These are phyloP conservation scores for Penicillium maclennaniae DNA, from an alignment of 495 filamentous ascomycete species.

Conservation along the genomic window DNA sequence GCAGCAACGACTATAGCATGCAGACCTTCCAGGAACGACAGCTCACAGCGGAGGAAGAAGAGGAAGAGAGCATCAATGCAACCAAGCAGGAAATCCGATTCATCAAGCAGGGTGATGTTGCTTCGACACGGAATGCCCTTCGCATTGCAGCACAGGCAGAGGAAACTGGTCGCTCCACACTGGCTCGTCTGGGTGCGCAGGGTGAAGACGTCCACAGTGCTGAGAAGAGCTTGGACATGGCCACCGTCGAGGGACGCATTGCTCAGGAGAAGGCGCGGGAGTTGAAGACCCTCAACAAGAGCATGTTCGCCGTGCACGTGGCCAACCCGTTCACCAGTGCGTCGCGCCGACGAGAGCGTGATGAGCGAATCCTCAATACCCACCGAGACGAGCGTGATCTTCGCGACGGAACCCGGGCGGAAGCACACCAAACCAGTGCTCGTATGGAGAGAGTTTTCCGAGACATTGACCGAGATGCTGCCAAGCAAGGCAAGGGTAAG, in stretches of 20 bases:
- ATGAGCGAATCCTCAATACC: constrained; percentile 57
- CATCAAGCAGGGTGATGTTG: constrained; percentile 71
- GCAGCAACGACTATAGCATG: constrained; percentile 52
- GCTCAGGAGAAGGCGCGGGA: constrained; percentile 74
- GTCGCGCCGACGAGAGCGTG: constrained; percentile 53
- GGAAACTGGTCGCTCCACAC: constrained; percentile 65
- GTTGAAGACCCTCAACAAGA: constrained; percentile 70
- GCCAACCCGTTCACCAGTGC: constrained; percentile 67
- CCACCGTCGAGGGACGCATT: constrained; percentile 61
- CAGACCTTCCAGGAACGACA: constrained; percentile 61
- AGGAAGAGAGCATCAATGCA: constrained; percentile 63
- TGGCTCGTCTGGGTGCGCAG: constrained; percentile 68
- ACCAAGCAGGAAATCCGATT: constrained; percentile 72
- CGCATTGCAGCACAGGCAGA: constrained; percentile 63
- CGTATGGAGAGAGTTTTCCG: constrained; percentile 59
- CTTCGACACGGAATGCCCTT: constrained; percentile 65
- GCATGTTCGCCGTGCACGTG: constrained; percentile 79
- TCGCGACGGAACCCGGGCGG: constrained; percentile 63
- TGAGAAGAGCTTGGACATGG: constrained; percentile 69
- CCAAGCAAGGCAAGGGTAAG: constrained; percentile 29
- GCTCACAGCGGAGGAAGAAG: constrained; percentile 71
- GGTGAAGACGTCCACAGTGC: constrained; percentile 75
- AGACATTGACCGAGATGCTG: constrained; percentile 44
- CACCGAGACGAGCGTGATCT: constrained; percentile 63
- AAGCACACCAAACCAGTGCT: constrained; percentile 54